Evolutionary conservation across 1,284 basidiomycete species (phyloP).

Genomic region (Leccinum fuscescens): DNA sequence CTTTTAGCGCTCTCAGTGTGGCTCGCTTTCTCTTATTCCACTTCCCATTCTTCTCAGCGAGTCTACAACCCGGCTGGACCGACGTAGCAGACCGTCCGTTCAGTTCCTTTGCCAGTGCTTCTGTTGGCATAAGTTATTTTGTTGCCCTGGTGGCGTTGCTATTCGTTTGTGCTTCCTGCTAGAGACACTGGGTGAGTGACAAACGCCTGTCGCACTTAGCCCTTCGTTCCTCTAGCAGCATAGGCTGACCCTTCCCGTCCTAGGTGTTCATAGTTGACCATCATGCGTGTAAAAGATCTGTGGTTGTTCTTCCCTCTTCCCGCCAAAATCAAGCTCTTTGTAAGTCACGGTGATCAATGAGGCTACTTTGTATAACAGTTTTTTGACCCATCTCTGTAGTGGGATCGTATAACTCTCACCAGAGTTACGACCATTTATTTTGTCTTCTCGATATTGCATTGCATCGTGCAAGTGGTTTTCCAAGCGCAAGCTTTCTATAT

Average conservation of each 20-base stretch:
- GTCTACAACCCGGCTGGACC: slow-evolving; percentile 53
- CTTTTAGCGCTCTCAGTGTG: background rate
- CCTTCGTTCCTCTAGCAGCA: background rate
- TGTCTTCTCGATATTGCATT: slow-evolving; percentile 64
- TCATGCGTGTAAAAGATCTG: slow-evolving; percentile 48
- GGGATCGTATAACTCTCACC: slow-evolving; percentile 68
- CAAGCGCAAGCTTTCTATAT: slow-evolving; percentile 66
- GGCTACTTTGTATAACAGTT: background rate
- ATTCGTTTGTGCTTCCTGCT: slow-evolving; percentile 29
- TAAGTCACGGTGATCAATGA: slow-evolving; percentile 34
- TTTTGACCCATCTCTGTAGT: slow-evolving; percentile 40
- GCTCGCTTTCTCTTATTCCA: slow-evolving; percentile 16
- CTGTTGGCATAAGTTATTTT: slow-evolving; percentile 5
- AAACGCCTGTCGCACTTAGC: background rate
- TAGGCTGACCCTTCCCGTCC: background rate
- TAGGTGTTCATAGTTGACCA: background rate
- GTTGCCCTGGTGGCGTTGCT: slow-evolving; percentile 49
- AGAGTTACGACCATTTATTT: slow-evolving; percentile 65
- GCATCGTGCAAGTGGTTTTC: slow-evolving; percentile 63
- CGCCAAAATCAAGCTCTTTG: slow-evolving; percentile 51
- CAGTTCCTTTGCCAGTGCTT: slow-evolving; percentile 5
- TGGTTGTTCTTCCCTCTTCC: slow-evolving; percentile 41
- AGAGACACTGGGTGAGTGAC: slow-evolving; percentile 8
- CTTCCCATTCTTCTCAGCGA: slow-evolving; percentile 21
- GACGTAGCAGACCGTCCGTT: slow-evolving; percentile 30